Conservation (phyloP, 257 asterid genomes). For the Primulina huaijiensis region DNA sequence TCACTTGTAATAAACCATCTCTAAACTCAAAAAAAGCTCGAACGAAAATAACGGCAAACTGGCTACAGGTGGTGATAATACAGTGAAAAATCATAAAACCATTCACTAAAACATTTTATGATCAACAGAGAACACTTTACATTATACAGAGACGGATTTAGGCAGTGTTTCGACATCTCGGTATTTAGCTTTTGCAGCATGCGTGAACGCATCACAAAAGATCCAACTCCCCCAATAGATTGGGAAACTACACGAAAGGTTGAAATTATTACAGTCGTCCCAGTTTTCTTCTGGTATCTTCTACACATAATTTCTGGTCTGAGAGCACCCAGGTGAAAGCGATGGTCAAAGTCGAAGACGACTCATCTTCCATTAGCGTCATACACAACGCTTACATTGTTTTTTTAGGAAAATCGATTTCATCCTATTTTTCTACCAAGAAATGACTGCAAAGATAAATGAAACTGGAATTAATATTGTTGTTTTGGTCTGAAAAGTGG, state of each 20-base stretch:
- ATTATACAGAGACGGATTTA: not conserved
- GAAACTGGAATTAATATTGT: not conserved
- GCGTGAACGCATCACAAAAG: not conserved
- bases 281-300: conserved; percentile 20
- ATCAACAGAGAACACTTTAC: not conserved
- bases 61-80: not conserved
- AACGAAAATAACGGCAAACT: too few relatives aligned
- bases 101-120: too few relatives aligned
- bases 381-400: not conserved
- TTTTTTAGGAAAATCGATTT: conserved; percentile 27
- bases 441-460: conserved; percentile 54
- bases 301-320: conserved; percentile 17
- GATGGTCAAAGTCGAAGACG: not conserved
- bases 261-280: conserved; percentile 38
- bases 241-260: too few relatives aligned
- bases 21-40: too few relatives aligned
- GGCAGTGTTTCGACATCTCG: not conserved
- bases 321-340: conserved; percentile 13
- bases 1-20: too few relatives aligned
- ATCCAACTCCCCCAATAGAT: too few relatives aligned
- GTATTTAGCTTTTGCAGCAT: not conserved
- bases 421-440: conserved; percentile 62
- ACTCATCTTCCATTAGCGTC: conserved; percentile 18
- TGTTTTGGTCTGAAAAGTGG: conserved; percentile 13
- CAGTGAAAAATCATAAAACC: not conserved